Percentiles rank a stretch among this genome's conserved stretches.
Evolutionary conservation across 2,329 filamentous ascomycete genomes (phyloP).

Genomic region (Arthrobotrys pseudoclavata): DNA sequence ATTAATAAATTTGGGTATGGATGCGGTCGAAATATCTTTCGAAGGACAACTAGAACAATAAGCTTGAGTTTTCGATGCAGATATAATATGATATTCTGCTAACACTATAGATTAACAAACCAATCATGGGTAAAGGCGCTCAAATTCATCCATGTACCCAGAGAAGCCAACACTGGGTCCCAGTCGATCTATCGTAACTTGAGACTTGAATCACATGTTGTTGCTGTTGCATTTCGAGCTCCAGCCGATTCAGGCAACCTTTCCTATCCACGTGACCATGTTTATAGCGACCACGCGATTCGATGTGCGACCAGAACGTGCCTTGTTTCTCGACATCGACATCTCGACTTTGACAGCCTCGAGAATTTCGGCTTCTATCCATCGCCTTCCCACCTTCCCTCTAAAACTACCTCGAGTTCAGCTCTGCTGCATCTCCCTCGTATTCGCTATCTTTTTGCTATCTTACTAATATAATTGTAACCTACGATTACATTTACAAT

Average conservation of each 20-base stretch:
- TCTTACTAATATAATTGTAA: not conserved
- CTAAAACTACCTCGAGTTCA: not conserved
- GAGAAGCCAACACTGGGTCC: not conserved
- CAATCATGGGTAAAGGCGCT: too few relatives aligned
- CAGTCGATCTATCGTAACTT: not conserved
- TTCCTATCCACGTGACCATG: constrained; percentile 15
- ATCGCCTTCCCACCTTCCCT: not conserved
- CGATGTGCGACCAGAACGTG: constrained; percentile 8
- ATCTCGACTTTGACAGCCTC: not conserved
- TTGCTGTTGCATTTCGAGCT: constrained; percentile 25
- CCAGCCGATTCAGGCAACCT: not conserved
- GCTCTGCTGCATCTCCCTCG: not conserved
- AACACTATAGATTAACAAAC: too few relatives aligned
- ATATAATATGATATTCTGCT: not conserved
- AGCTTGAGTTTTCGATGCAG: too few relatives aligned
- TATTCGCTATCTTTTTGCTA: not conserved
- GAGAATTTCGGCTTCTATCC: not conserved
- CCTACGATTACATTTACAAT: not conserved
- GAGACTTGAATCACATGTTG: not conserved
- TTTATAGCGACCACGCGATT: constrained; percentile 25
- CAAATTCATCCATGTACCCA: not conserved
- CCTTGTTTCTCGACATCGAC: constrained; percentile 9
- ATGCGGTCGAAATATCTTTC: not conserved
- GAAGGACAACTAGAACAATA: not conserved
- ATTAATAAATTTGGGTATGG: not conserved